Conservation (phyloP, 2,329 filamentous ascomycete species). For the Sporothrix variecibatus region DNA sequence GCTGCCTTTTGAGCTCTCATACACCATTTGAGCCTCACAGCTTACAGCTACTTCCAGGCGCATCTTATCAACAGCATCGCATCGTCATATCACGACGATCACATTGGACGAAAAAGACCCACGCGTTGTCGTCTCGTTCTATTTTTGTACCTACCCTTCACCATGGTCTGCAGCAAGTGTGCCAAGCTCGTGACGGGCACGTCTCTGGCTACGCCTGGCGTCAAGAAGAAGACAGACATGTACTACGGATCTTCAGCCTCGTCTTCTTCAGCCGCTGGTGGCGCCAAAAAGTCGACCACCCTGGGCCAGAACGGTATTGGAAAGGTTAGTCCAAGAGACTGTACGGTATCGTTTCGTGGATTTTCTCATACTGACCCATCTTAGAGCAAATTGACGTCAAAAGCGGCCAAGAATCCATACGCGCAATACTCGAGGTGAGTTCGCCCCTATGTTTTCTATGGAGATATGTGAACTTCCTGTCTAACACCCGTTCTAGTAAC, state of each 20-base stretch:
- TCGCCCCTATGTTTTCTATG: background rate
- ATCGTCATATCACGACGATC: background rate
- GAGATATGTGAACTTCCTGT: too few species aligned
- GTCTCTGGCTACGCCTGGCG: constrained; percentile 62
- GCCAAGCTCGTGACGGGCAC: constrained; percentile 62
- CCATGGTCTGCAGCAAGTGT: constrained; percentile 63
- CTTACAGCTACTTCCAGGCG: background rate
- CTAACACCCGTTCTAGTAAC: constrained; percentile 40
- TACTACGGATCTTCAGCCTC: constrained; percentile 62
- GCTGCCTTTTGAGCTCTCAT: background rate
- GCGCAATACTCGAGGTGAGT: constrained; percentile 57
- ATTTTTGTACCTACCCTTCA: background rate
- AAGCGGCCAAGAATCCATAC: constrained; percentile 66
- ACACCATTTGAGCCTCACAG: background rate
- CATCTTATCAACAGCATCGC: background rate
- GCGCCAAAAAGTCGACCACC: constrained; percentile 52
- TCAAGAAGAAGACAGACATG: constrained; percentile 68
- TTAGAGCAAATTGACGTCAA: constrained; percentile 65
- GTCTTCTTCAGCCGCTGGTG: constrained; percentile 41
- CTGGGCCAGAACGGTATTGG: constrained; percentile 59
- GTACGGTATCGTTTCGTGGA: background rate
- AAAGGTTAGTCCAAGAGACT: constrained; percentile 47
- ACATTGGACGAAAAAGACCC: background rate
- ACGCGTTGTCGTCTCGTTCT: background rate
- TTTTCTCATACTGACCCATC: background rate